These are phyloP conservation scores for Ziziphus jujuba DNA, from an alignment of 306 rosid species.

Conservation along the genomic window DNA sequence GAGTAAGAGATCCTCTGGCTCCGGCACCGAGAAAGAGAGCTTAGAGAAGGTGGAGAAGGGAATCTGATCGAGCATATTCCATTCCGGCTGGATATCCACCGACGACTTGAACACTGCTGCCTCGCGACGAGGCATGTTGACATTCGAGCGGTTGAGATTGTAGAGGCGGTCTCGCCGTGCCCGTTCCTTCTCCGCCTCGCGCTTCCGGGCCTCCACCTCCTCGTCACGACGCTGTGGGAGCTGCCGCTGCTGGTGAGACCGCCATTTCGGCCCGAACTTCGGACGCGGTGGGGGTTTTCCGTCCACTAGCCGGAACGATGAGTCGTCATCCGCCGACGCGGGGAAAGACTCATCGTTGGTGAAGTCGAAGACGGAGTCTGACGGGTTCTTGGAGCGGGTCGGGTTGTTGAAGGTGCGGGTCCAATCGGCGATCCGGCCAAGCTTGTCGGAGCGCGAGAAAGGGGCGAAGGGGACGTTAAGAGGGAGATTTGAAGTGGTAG, in stretches of 20 bases:
- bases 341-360: constrained; percentile 85
- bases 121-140: constrained; percentile 62
- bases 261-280: constrained; percentile 81
- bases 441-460: constrained; percentile 84
- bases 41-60: constrained; percentile 88
- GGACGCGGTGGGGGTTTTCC: constrained; percentile 91
- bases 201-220: constrained; percentile 80
- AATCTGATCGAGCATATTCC: constrained; percentile 96
- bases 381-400: constrained; percentile 55
- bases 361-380: constrained; percentile 85
- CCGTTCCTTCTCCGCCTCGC: constrained; percentile 88
- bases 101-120: constrained; percentile 86
- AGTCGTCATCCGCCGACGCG: constrained; percentile 50
- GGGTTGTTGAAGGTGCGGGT: constrained; percentile 78
- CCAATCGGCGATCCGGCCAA: constrained; percentile 92
- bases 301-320: constrained; percentile 76
- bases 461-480: constrained; percentile 83
- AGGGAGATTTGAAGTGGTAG: constrained; percentile 51
- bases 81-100: constrained; percentile 86
- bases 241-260: constrained; percentile 75
- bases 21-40: constrained; percentile 78
- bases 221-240: constrained; percentile 95
- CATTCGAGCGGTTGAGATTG: constrained; percentile 70
- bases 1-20: constrained; percentile 78
- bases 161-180: constrained; percentile 88